Conservation (phyloP, 441 rosid genomes). For the Populus hybrid region DNA sequence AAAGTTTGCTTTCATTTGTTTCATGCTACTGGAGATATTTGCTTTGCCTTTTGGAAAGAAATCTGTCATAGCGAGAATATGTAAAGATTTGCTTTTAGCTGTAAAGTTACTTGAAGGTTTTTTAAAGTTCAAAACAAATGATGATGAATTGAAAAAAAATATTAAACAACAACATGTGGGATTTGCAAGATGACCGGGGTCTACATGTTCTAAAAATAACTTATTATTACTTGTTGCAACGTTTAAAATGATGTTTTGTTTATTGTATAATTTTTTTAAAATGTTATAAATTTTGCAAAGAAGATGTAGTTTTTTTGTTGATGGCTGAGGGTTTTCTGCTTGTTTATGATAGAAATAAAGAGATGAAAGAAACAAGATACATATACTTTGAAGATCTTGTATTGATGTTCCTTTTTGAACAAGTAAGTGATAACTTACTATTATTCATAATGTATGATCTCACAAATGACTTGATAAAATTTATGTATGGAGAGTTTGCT, state of each 20-base stretch:
- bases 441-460: not conserved
- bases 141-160: not conserved
- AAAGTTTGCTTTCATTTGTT: not conserved
- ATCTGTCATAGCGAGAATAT: not conserved
- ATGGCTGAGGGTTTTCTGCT: too few relatives aligned
- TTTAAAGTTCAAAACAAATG: not conserved
- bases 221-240: too few relatives aligned
- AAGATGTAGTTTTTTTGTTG: too few relatives aligned
- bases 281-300: not conserved
- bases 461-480: not conserved
- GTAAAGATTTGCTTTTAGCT: not conserved
- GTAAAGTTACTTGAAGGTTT: not conserved
- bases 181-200: not conserved
- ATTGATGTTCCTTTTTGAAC: not conserved
- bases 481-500: too few relatives aligned
- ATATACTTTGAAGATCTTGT: not conserved
- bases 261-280: too few relatives aligned
- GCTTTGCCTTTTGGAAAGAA: not conserved
- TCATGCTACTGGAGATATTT: not conserved
- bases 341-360: not conserved
- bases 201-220: too few relatives aligned
- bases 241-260: too few relatives aligned
- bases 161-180: not conserved
- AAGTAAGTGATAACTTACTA: not conserved
- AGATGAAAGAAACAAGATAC: not conserved